These are phyloP conservation scores for Scutellaria baicalensis DNA, from an alignment of 257 asterid species.

Conservation along the genomic window DNA sequence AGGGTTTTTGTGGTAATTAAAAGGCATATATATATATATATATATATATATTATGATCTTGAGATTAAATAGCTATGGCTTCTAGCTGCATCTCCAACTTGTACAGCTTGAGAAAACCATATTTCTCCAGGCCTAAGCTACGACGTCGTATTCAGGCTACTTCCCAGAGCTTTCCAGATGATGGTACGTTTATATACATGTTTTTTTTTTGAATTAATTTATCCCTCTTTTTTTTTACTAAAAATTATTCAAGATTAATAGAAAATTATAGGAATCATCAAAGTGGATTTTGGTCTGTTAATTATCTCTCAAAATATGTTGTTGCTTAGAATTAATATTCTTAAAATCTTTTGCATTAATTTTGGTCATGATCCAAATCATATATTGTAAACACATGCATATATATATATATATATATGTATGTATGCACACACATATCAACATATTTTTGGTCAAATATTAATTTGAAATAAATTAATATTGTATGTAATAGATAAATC, in stretches of 20 bases:
- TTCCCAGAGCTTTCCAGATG: conserved; percentile 27
- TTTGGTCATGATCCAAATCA: too few species aligned
- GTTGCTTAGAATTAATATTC: too few species aligned
- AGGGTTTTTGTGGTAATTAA: neutral
- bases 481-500: too few species aligned
- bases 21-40: too few species aligned
- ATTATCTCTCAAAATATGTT: too few species aligned
- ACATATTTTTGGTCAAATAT: too few species aligned
- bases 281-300: neutral
- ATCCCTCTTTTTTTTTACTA: neutral
- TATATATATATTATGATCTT: too few species aligned
- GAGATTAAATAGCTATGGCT: conserved; percentile 9
- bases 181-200: conserved; percentile 18
- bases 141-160: conserved; percentile 22
- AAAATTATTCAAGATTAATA: neutral
- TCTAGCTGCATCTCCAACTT: neutral
- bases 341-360: too few species aligned
- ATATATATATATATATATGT: too few species aligned
- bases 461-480: too few species aligned
- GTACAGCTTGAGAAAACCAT: neutral
- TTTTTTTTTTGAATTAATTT: neutral
- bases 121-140: conserved; percentile 1
- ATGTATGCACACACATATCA: too few species aligned
- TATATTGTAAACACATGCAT: too few species aligned
- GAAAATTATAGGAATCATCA: neutral